These are phyloP conservation scores for Neurospora sp. DNA, from an alignment of 495 filamentous ascomycete species.

Conservation along the genomic window DNA sequence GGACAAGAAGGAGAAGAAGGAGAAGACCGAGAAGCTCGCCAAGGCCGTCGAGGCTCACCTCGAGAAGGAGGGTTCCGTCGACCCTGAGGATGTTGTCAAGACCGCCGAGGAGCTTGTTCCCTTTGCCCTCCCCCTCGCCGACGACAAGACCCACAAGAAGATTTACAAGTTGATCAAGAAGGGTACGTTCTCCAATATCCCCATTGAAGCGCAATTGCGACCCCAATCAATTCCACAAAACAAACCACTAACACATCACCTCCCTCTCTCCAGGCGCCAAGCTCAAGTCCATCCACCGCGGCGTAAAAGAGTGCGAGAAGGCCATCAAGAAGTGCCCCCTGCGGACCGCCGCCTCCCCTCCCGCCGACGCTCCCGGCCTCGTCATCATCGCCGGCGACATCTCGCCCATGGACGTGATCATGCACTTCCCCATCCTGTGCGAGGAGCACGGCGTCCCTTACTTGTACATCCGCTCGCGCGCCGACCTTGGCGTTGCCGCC, in stretches of 20 bases:
- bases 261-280: slow-evolving; percentile 57
- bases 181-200: slow-evolving; percentile 43
- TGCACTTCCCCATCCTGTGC: slow-evolving; percentile 92
- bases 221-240: background rate
- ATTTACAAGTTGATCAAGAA: slow-evolving; percentile 87
- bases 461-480: slow-evolving; percentile 77
- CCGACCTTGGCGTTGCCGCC: slow-evolving; percentile 83
- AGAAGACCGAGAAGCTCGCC: slow-evolving; percentile 43
- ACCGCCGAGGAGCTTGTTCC: slow-evolving; percentile 70
- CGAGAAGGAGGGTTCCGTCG: slow-evolving; percentile 19
- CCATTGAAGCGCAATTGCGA: background rate
- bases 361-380: slow-evolving; percentile 52
- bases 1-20: slow-evolving; percentile 74
- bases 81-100: slow-evolving; percentile 28
- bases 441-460: slow-evolving; percentile 95
- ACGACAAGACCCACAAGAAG: slow-evolving; percentile 90
- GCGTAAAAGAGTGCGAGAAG: slow-evolving; percentile 98
- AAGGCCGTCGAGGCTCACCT: slow-evolving; percentile 24
- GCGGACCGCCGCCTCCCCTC: slow-evolving; percentile 39
- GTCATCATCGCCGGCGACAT: slow-evolving; percentile 94
- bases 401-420: slow-evolving; percentile 94
- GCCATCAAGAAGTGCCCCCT: slow-evolving; percentile 78
- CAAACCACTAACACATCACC: background rate
- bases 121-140: slow-evolving; percentile 85
- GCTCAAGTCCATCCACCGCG: slow-evolving; percentile 85